Base-by-base conservation (phyloP, 768 basidiomycete genomes). In the Tylopilus cervinicoccineus region DNA sequence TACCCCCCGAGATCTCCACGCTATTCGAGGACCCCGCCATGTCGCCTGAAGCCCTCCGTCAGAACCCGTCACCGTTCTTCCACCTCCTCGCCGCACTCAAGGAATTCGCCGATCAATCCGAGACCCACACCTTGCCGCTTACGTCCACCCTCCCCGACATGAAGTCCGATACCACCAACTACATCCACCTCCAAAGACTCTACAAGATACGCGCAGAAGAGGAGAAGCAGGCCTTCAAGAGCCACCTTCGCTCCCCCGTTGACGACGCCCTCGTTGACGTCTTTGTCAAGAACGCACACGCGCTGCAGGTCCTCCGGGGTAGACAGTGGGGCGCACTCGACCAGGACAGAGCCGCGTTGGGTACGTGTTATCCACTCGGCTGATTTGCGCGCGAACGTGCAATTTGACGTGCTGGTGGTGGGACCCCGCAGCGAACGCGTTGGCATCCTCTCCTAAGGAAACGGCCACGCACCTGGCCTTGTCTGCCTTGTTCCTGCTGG, bases 91-190 rank as follows among this genome's bases (percentile, higher is more conserved):
- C 78, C 20, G 84, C 94, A 0, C 77, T 98, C 33, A 72, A 79
- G 31, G 65, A 73, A 46, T 97, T 88, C 64, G 67, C 71, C 23
- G 72, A 75, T 19, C 75, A 77, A 27, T 70, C 79, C 42, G 69
- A 76, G 39, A 72, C 75, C 6, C 70, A 83, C 43, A 79, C 81
- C 0, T 78, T 96, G 4, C 96, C 95, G 0, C 72, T 96, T n/a
- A 84, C 85, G 4, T 80, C 88, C 38, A 79, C 89, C 0, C 76
- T 98, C 10, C 95, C 95, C 0, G 95, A 99, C 69, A 97, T 99
- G 91, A 94, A 94, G 63, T 84, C 93, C 16, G 86, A 86, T 61
- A 96, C 96, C 6, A 62, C 72, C 19, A 76, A 77, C 46, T 98
- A 97, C 63, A 84, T 96, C 40, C 76, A 80, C 16, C 76, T 99